Conservation (phyloP, 177 flowering plant genomes). For the Telopea speciosissima region DNA sequence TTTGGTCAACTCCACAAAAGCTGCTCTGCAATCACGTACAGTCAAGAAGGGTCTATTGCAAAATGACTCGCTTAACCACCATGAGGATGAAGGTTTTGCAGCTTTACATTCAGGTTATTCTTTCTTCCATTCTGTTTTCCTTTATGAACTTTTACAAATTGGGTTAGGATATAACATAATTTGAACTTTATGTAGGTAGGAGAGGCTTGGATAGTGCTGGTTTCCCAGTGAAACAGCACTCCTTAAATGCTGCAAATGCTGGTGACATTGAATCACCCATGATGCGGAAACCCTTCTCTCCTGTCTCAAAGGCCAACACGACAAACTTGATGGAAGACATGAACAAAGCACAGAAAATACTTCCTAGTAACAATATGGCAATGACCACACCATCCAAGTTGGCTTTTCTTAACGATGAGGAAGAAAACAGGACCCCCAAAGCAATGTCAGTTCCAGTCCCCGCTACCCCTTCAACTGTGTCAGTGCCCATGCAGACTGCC, state of each 20-base stretch:
- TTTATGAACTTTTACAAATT: too few species aligned
- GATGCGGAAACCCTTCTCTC: conserved; percentile 59
- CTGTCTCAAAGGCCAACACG: conserved; percentile 38
- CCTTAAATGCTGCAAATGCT: conserved; percentile 22
- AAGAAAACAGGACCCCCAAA: conserved; percentile 41
- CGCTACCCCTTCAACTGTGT: conserved; percentile 38
- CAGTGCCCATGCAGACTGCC: conserved; percentile 60
- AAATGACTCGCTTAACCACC: conserved; percentile 13
- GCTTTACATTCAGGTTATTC: conserved; percentile 33
- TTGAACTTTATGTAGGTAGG: conserved; percentile 4
- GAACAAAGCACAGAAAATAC: conserved; percentile 27
- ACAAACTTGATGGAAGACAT: conserved; percentile 27
- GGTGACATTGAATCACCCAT: conserved; percentile 37
- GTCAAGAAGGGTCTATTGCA: conserved; percentile 26
- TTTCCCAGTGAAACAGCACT: conserved; percentile 36
- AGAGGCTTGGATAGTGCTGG: conserved; percentile 57
- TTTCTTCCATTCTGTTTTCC: background rate
- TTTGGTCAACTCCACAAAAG: conserved; percentile 25
- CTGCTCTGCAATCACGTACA: conserved; percentile 26
- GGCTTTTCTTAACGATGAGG: conserved; percentile 15
- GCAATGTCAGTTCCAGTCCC: conserved; percentile 33
- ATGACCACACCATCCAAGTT: conserved; percentile 27
- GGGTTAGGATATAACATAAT: too few species aligned
- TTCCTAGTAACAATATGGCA: conserved; percentile 18
- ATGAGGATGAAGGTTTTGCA: conserved; percentile 30